Base-by-base conservation (phyloP, 805 yeast genomes). In the Yamadazyma philogaea region DNA sequence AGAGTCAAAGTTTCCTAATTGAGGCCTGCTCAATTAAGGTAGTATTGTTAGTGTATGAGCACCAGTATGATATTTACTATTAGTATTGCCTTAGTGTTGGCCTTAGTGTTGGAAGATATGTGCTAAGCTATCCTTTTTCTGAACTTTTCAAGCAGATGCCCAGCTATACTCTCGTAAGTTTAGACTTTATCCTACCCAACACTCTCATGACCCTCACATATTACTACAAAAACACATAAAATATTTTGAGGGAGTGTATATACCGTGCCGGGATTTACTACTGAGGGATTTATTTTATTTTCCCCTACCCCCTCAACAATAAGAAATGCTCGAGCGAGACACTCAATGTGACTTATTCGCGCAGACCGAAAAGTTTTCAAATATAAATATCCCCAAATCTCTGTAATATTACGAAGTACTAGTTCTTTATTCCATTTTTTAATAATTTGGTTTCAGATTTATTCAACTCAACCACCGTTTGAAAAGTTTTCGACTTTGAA, bases 281-380 rank as follows among this genome's bases (percentile, higher is more conserved):
- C 42, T 39, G 42, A 39, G 42, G 42, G 42, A 39, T 39, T 39
- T 39, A 37, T 28, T 30, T 17, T 28, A 27, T 36, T 37, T 24
- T 30, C 20, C 7, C 31, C 14, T 24, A 24, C 3, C 28, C 28
- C 28, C 28, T 11, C 28, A 24, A 24, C 24, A n/a, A 16, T 12
- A 26, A 22, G 11, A 17, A 35, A 37, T 37, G 27, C 40, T 30
- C 40, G 40, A 30, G 34, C 34, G 26, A 30, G 33, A 30, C 40
- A 37, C 40, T 37, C 34, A 20, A 12, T 37, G 40, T 37, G 40
- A 37, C 40, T 37, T 37, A 27, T 28, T 37, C 32, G 37, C 37
- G 37, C 37, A 34, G 37, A 15, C 37, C 37, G 37, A 34, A 34
- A 28, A 37, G 26, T 30, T 20, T 30, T 28, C 21, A 26, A 39